These are phyloP conservation scores for Ceratobasidium sp. DNA, from an alignment of 1,284 basidiomycete genomes.

Conservation along the genomic window DNA sequence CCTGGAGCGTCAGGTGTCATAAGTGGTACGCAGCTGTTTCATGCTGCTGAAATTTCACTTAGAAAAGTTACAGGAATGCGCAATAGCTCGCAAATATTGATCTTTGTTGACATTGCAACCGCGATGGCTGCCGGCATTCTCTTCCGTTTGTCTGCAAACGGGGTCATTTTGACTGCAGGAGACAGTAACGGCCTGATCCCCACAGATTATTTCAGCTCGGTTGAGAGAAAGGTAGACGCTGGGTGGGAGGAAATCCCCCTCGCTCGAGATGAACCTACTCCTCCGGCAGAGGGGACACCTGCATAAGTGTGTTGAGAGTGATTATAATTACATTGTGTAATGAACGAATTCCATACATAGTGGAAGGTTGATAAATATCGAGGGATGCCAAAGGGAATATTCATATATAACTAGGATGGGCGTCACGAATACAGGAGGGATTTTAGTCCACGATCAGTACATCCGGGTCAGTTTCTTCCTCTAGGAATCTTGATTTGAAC, in stretches of 20 bases:
- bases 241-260: slow-evolving; percentile 35
- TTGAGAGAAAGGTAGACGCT: slow-evolving; percentile 52
- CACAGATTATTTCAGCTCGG: slow-evolving; percentile 66
- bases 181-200: slow-evolving; percentile 62
- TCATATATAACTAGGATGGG: neutral
- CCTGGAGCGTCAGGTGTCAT: slow-evolving; percentile 65
- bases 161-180: slow-evolving; percentile 81
- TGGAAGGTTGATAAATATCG: neutral
- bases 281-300: no score
- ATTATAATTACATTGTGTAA: neutral
- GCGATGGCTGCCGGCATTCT: slow-evolving; percentile 71
- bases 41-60: neutral
- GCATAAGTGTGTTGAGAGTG: no score
- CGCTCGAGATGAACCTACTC: no score
- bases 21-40: slow-evolving; percentile 62
- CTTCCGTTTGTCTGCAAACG: slow-evolving; percentile 79
- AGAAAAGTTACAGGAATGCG: slow-evolving; percentile 68
- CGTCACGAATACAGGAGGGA: neutral
- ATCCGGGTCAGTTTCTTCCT: slow-evolving; percentile 6
- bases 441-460: slow-evolving; percentile 18
- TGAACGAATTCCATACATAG: neutral
- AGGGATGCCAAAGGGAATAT: neutral
- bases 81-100: slow-evolving; percentile 68
- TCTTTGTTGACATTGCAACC: slow-evolving; percentile 73
- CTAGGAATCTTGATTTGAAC: neutral